Evolutionary conservation across 2,329 filamentous ascomycete species (phyloP), one percentile per base, ranked within the genome.

Genomic region (Cercospora berteroae): DNA sequence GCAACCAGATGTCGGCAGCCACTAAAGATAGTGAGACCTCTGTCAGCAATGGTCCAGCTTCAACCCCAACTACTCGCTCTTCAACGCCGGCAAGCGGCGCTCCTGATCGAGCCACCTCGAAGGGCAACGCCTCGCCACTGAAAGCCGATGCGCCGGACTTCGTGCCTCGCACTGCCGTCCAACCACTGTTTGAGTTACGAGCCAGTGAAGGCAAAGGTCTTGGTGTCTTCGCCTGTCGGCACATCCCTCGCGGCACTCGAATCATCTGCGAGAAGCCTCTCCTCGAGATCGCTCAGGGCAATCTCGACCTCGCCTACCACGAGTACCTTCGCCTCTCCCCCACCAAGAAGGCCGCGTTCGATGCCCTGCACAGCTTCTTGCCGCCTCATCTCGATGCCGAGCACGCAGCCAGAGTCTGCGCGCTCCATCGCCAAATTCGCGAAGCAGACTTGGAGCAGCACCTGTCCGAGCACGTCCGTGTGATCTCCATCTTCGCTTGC

Each of bases 261-360:
- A 71, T 77, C 58, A 67, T 77, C 31, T 60, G 67, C 50, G 75
- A 77, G 50, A 16, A 39, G 9, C 69, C 73, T 5, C 63, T 77
- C 3, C 60, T 75, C 20, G 50, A 52, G 10, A 70, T 72, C 33
- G 5, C 63, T 8, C 42, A 65, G n/a, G 67, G 70, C 63, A 48
- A 61, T 12, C 52, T 71, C 9, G 58, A 66, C 48, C 29, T 67
- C 13, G 70, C 64, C 2, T 73, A 71, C 65, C 50, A 64, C 6
- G 56, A 65, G 27, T 76, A 76, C 66, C 55, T 66, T 39, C 55
- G 62, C 25, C 71, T 76, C n/a, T 27, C 29, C 10, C 55, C 64
- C 4, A 33, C 55, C n/a, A 25, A 68, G 42, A 71, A 72, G 63
- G 31, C 33, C n/a, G 55, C 63, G 3, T 76, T 68, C 60, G 71